Base-by-base conservation (phyloP, 352 stramenopile genomes). In the Globisporangium orthogonon region DNA sequence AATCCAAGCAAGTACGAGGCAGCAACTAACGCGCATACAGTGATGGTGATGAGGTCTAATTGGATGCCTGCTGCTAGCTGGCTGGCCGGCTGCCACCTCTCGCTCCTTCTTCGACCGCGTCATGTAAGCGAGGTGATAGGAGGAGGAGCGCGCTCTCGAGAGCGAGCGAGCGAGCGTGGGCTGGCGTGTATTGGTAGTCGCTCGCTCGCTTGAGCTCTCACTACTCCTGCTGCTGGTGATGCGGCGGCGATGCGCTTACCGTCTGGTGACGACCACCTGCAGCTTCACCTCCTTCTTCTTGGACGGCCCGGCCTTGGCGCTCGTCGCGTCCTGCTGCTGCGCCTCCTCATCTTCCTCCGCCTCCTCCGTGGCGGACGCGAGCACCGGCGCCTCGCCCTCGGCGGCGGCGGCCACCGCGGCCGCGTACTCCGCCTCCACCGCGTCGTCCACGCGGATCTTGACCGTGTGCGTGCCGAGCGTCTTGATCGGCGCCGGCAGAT, bases 371-470 rank as follows among this genome's bases (percentile, higher is more conserved):
- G 72, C 54, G 10, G 54, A 46, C 11, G 47, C 63, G 51, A 71
- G n/a, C 33, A 55, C 66, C 14, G 62, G 48, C 30, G 48, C 56
- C 30, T 63, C 45, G 33, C 67, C 66, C n/a, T 61, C 48, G 15
- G 63, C 62, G 45, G 76, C 66, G 17, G 50, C 50, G n/a, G 50
- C 50, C 15, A 35, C 35, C 9, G 50, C 35, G 9, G 50, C 50
- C 9, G 72, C 78, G 48, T 85, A 80, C 55, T 94, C 81, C 30
- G 79, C 77, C 55, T 85, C 82, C 50, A 92, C 69, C 5, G 74
- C 71, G 60, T 92, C 78, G 53, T 94, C 84, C 54, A 94, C 82
- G 48, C 84, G 84, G 37, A 94, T 71, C 73, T 92, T 91, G 31
- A 94, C 70, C 41, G 71, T 76, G 76, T 94, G 84, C 54, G 77